These are phyloP conservation scores for Cryptococcus floricola DNA, from an alignment of 1,284 basidiomycete species.

Conservation along the genomic window DNA sequence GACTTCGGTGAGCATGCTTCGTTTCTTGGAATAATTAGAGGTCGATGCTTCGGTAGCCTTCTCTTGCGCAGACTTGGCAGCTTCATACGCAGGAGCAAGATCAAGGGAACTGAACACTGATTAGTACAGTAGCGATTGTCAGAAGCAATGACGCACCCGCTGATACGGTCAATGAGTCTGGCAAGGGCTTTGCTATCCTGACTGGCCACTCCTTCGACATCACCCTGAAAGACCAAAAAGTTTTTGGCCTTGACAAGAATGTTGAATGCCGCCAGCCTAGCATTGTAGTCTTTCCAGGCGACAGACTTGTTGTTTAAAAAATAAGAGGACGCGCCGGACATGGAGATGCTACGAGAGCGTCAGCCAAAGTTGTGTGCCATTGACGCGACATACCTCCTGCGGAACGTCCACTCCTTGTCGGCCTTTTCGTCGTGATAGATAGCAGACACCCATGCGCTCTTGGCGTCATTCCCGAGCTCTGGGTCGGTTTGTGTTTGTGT, in stretches of 20 bases:
- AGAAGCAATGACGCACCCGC: conserved; percentile 55
- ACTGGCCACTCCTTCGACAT: conserved; percentile 95
- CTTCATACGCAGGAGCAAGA: conserved; percentile 82
- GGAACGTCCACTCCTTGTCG: conserved; percentile 78
- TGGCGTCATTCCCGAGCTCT: conserved; percentile 61
- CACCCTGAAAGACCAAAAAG: conserved; percentile 99
- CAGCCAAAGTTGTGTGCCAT: conserved; percentile 2
- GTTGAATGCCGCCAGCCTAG: conserved; percentile 79
- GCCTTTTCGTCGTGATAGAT: conserved; percentile 73
- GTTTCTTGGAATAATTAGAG: conserved; percentile 86
- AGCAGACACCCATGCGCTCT: conserved; percentile 91
- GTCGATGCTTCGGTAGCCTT: conserved; percentile 89
- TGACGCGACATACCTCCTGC: conserved; percentile 68
- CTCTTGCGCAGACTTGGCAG: conserved; percentile 79
- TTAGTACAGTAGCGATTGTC: not conserved
- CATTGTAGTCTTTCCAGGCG: conserved; percentile 79
- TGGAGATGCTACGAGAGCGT: conserved; percentile 64
- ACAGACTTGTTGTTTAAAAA: conserved; percentile 73
- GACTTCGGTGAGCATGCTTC: conserved; percentile 90
- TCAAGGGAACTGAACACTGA: conserved; percentile 62
- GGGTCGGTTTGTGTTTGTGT: conserved; percentile 26
- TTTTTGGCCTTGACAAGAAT: conserved; percentile 99
- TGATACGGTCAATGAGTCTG: conserved; percentile 90
- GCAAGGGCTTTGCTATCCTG: conserved; percentile 89
- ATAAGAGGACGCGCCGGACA: conserved; percentile 81